Percentiles rank a stretch among this genome's conserved stretches.
Evolutionary conservation across 805 yeast genomes (phyloP).

Genomic region (Zygoascus bituminiphila): DNA sequence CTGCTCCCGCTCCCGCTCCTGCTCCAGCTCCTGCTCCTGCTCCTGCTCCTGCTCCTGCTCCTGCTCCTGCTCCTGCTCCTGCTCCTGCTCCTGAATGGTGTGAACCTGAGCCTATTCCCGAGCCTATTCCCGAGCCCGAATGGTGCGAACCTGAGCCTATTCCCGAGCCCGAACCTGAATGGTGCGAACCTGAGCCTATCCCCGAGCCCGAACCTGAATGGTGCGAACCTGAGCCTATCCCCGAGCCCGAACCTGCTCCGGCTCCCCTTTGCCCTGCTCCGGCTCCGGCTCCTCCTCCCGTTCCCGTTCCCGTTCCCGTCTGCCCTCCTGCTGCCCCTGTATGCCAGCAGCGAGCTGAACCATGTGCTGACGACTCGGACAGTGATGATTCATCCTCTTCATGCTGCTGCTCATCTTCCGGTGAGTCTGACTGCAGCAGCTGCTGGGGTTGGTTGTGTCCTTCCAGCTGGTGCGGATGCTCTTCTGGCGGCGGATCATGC

Average conservation of each 20-base stretch:
- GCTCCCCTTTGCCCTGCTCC: background rate
- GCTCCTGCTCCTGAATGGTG: background rate
- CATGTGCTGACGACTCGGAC: background rate
- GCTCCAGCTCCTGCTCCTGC: slow-evolving; percentile 8
- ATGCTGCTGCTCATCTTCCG: background rate
- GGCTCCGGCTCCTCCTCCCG: background rate
- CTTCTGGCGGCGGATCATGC: background rate
- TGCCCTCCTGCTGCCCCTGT: background rate
- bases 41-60: slow-evolving; percentile 9
- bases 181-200: slow-evolving; percentile 1
- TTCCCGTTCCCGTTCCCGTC: slow-evolving; percentile 1
- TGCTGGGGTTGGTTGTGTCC: slow-evolving; percentile 1
- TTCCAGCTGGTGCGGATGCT: background rate
- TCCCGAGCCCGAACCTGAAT: slow-evolving; percentile 5
- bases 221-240: slow-evolving; percentile 2
- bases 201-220: slow-evolving; percentile 2
- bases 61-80: slow-evolving; percentile 5
- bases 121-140: slow-evolving; percentile 2
- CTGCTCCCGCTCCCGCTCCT: slow-evolving; percentile 7
- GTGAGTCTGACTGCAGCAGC: background rate
- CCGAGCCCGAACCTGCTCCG: slow-evolving; percentile 3
- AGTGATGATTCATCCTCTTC: background rate
- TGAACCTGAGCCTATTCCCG: slow-evolving; percentile 5
- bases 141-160: slow-evolving; percentile 2
- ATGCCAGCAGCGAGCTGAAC: no score